phyloP scores from a whole-genome alignment of 2,329 filamentous ascomycete species.

The Grosmannia huntii region DNA sequence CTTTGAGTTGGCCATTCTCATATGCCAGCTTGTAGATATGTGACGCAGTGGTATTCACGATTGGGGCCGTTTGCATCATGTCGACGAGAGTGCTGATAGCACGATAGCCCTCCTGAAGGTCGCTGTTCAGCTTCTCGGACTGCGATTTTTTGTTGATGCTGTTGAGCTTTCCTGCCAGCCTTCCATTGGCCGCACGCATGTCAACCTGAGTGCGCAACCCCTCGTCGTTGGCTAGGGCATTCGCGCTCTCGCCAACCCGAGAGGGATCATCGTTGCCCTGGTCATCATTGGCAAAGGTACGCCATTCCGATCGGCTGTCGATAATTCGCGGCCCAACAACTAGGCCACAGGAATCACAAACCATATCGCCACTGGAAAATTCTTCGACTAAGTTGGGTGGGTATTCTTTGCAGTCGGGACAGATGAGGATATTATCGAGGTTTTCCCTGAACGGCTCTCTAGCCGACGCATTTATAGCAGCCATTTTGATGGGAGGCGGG shows the following conservation, averaged over 20 bases:
- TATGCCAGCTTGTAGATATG: slow-evolving; percentile 92
- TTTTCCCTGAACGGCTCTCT: slow-evolving; percentile 54
- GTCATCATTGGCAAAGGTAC: slow-evolving; percentile 97
- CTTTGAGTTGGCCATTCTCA: slow-evolving; percentile 87
- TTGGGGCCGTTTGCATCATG: slow-evolving; percentile 65
- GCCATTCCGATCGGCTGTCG: slow-evolving; percentile 95
- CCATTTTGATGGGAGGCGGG: not conserved
- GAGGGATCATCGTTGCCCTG: slow-evolving; percentile 93
- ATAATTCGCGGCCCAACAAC: slow-evolving; percentile 86
- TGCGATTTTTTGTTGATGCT: slow-evolving; percentile 18
- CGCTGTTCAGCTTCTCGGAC: slow-evolving; percentile 15
- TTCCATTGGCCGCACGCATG: slow-evolving; percentile 14
- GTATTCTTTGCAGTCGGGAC: slow-evolving; percentile 78
- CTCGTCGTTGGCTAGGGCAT: slow-evolving; percentile 45
- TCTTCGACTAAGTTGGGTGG: slow-evolving; percentile 93
- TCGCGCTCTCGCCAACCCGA: slow-evolving; percentile 90
- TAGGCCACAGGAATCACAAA: slow-evolving; percentile 82
- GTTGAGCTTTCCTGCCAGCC: slow-evolving; percentile 15
- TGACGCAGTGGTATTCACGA: slow-evolving; percentile 80
- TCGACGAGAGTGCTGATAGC: slow-evolving; percentile 84
- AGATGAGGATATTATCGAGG: slow-evolving; percentile 73
- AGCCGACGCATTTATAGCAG: slow-evolving; percentile 12
- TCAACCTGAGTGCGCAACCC: slow-evolving; percentile 15
- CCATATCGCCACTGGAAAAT: slow-evolving; percentile 81
- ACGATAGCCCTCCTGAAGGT: slow-evolving; percentile 62